Evolutionary conservation across 2,329 filamentous ascomycete species (phyloP), one percentile per base, ranked within the genome.

Genomic region (Hymenoscyphus infarciens): DNA sequence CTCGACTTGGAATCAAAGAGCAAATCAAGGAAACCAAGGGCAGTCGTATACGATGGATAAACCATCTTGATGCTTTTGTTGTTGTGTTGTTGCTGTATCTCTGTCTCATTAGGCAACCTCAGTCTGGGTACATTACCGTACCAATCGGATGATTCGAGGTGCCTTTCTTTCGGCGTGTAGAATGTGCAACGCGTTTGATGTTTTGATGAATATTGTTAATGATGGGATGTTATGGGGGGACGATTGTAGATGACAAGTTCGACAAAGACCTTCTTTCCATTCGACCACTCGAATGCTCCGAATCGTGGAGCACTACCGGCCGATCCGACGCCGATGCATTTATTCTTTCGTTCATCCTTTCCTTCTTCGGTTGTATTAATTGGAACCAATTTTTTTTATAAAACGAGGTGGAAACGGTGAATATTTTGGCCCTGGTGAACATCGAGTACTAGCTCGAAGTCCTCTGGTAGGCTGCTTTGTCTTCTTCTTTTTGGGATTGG

Each of bases 321-420:
- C 7, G 29, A 19, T 29, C 31, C 33, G 19, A 19, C 38, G 15
- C 11, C 22, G 55, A 35, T 31, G 19, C 2, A 45, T 49, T 49
- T 35, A 49, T 58, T 45, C 22, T 29, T n/a, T 58, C 33, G 22
- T 16, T 39, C 13, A 38, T 57, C 19, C 19, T 49, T 49, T 25
- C 57, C 53, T 53, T 31, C 49, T 53, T 54, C 42, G 22, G 6
- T 54, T 59, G 57, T 60, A 60, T 60, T 60, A 49, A 35, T 60
- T 60, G 45, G 16, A 39, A 54, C 29, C 52, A 6, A 5, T 5
- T 53, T 59, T 59, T 59, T n/a, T 19, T 42, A 15, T 25, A 27
- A n/a, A 15, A 25, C 31, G 22, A 38, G 56, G 19, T 57, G 33
- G 56, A 39, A 31, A 27, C 25, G 31, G 19, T 29, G 19, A 16